phyloP scores from a whole-genome alignment of 1,139 yeast species.

The Entelexis sorbosivorans region DNA sequence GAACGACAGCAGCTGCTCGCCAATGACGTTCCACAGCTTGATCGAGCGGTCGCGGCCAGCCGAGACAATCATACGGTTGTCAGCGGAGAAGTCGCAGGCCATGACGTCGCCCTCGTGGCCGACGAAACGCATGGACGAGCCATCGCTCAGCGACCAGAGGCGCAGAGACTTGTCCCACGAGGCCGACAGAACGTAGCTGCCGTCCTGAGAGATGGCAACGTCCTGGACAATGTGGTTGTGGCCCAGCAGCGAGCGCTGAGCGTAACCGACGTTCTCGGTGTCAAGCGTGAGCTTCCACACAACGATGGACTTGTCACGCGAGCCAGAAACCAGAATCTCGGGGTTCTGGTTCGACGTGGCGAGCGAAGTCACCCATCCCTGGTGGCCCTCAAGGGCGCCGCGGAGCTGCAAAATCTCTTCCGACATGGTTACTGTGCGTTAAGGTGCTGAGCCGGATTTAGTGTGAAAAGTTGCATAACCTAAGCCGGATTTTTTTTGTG shows the following conservation, averaged over 20 bases:
- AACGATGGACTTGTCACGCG: conserved; percentile 97
- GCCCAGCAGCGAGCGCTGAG: conserved; percentile 95
- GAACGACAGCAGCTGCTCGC: conserved; percentile 94
- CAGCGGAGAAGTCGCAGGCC: conserved; percentile 92
- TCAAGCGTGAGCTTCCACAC: conserved; percentile 98
- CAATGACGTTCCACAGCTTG: conserved; percentile 99
- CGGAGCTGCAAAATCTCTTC: conserved; percentile 94
- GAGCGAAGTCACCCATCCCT: conserved; percentile 93
- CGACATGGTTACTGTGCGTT: conserved; percentile 21
- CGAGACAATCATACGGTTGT: conserved; percentile 97
- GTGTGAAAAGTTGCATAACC: conserved; percentile 4
- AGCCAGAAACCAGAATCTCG: conserved; percentile 94
- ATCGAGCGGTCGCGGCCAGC: conserved; percentile 99
- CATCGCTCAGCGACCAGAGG: conserved; percentile 95
- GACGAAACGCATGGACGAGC: conserved; percentile 92
- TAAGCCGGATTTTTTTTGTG: conserved; percentile 4
- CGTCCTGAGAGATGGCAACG: conserved; percentile 96
- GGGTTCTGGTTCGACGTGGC: conserved; percentile 99
- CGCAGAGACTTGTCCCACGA: conserved; percentile 99
- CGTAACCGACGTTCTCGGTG: conserved; percentile 83
- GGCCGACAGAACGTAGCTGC: conserved; percentile 95
- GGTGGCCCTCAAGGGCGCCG: conserved; percentile 93
- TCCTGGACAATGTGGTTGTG: conserved; percentile 99
- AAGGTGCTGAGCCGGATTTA: not conserved
- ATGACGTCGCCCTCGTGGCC: conserved; percentile 98